Conservation (phyloP, 1,284 basidiomycete species). For the Naganishia liquefaciens region DNA sequence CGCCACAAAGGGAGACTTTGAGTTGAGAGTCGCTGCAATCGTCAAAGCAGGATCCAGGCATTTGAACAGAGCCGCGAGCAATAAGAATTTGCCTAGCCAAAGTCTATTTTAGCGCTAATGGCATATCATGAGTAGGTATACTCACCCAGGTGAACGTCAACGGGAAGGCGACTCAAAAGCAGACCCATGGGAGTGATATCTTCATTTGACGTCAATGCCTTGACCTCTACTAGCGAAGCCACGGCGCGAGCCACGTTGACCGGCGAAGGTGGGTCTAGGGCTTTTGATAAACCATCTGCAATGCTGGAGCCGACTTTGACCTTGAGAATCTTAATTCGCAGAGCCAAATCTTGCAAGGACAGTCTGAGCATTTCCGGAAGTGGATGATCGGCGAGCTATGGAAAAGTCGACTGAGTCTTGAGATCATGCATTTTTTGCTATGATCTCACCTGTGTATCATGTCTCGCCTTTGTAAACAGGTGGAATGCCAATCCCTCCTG, state of each 20-base stretch:
- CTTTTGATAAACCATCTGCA: conserved; percentile 83
- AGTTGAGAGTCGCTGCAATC: conserved; percentile 88
- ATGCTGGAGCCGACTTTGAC: conserved; percentile 82
- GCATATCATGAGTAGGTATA: neutral
- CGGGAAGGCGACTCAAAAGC: conserved; percentile 86
- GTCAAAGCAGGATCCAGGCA: conserved; percentile 95
- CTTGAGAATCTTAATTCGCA: conserved; percentile 97
- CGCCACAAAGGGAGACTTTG: conserved; percentile 88
- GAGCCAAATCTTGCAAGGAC: conserved; percentile 88
- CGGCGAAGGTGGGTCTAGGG: conserved; percentile 84
- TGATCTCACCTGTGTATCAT: conserved; percentile 63
- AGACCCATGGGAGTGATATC: conserved; percentile 95
- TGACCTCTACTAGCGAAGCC: conserved; percentile 83
- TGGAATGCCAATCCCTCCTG: conserved; percentile 91
- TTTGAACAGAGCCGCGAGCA: conserved; percentile 80
- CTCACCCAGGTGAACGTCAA: conserved; percentile 86
- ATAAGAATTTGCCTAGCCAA: conserved; percentile 70
- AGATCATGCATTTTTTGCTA: neutral
- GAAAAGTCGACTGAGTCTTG: neutral
- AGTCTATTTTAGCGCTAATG: neutral
- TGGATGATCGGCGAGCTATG: conserved; percentile 83
- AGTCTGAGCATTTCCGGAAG: conserved; percentile 94
- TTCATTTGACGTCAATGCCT: conserved; percentile 74
- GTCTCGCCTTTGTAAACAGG: conserved; percentile 84
- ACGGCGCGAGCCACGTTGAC: conserved; percentile 91